Base-by-base conservation (phyloP, 192 early-diverging fungal genomes). In the Coemansia sp. region DNA sequence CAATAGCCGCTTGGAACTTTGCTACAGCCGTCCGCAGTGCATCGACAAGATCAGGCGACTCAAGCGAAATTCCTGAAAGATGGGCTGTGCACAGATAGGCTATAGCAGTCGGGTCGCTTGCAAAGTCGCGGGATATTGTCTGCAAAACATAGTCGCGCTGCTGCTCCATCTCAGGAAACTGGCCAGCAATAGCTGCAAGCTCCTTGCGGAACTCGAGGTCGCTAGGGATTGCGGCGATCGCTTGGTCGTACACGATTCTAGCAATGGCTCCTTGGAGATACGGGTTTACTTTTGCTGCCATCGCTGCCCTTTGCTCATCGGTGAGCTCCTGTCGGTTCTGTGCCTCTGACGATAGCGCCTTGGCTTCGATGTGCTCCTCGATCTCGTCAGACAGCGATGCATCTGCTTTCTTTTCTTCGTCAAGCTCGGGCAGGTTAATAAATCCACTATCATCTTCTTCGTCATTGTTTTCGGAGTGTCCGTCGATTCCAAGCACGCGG, bases 231-330 rank as follows among this genome's bases (percentile, higher is more conserved):
- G 86, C 86, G 53, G 84, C 69, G 56, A 96, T 88, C 29, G 93
- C 96, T 72, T 94, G 94, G 31, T 82, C 76, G 64, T 85, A 94
- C 10, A 96, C 87, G 25, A 90, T 84, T 49, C 81, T 83, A 0
- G 92, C 89, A 21, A 98, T 84, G 12, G 86, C 85, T 40, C 94
- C 88, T 28, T 90, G 84, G 37, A 92, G 72, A 13, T 91, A 84
- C 34, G 84, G 83, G 66, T 93, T 90, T 49, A 73, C 77, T 31
- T 84, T 51, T 37, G 59, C 42, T 0, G 60, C 48, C 81, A 73
- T 82, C 49, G 40, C 77, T 56, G 63, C 70, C 60, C 82, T 84
- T 59, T 67, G 81, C 71, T 75, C 83, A 55, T 61, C 82, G 13
- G 16, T 63, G 31, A 70, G 57, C 67, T 60, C 59, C 66, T 67